phyloP scores from a whole-genome alignment of 2,329 filamentous ascomycete genomes.

The Diaporthe amygdali region DNA sequence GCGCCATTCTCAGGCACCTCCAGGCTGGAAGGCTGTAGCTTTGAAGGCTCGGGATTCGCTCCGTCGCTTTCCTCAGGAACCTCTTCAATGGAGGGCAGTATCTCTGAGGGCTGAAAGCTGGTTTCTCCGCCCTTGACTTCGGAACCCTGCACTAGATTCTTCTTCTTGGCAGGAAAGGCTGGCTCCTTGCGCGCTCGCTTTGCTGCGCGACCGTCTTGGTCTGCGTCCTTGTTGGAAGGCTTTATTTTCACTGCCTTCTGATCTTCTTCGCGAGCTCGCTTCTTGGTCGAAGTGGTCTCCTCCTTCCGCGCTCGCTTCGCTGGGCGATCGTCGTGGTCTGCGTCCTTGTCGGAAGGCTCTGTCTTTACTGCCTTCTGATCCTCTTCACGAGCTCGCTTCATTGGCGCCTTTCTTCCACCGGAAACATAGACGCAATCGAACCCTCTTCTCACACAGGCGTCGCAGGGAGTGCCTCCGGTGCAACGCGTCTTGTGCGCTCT shows the following conservation, averaged over 20 bases:
- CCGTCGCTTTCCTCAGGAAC: not conserved
- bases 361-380: not conserved
- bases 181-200: not conserved
- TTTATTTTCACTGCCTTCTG: not conserved
- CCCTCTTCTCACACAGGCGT: not conserved
- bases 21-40: not conserved
- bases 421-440: constrained; percentile 6
- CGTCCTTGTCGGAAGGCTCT: not conserved
- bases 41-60: not conserved
- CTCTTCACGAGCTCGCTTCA: not conserved
- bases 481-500: constrained; percentile 23
- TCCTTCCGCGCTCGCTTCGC: not conserved
- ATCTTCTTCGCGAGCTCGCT: not conserved
- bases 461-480: constrained; percentile 12
- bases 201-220: not conserved
- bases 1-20: not conserved
- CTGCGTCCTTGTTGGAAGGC: not conserved
- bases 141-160: not conserved
- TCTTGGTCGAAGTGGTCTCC: not conserved
- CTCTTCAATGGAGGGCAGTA: constrained; percentile 6
- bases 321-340: not conserved
- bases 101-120: not conserved
- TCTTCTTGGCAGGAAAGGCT: not conserved
- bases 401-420: not conserved
- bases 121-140: not conserved